Base-by-base conservation (phyloP, 345 rosid species). In the Mangifera indica region DNA sequence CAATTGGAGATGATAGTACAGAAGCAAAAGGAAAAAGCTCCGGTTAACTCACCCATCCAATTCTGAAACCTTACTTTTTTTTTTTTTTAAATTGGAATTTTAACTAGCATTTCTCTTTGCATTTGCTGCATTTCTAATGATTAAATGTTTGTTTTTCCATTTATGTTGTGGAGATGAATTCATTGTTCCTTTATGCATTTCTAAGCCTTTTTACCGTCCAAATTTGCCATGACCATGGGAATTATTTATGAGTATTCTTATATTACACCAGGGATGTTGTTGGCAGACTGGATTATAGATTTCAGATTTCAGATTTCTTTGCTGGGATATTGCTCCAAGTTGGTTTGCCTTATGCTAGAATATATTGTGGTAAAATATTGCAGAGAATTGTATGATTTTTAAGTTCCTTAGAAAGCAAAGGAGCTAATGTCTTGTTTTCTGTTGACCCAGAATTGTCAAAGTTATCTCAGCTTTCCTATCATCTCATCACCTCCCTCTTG, bases 1-100 rank as follows among this genome's bases (percentile, higher is more conserved):
- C 92, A 3, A 3, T 70, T 14, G 73, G 25, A 62, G 83, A 74
- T 57, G 81, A 73, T 46, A 75, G 26, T 37, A 48, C 45, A 2
- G 66, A 70, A 55, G 61, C 60, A 63, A 24, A 40, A 18, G 67
- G 20, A n/a, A 57, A 51, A 49, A 46, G 34, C 40, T 40, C 76
- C 17, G 22, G 60, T 24, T 77, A 62, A 63, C 53, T 55, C 37
- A 29, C 44, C 14, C 9, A 9, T 24, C 51, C 17, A 12, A 46
- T 11, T 14, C 17, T 14, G 51, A 37, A 37, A 37, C 42, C 9
- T 0, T 6, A 37, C 42, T 5, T 37, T 0, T 37, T 6, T 37
- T 37, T 7, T 37, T 37, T 6, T 29, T 29, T 29, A 1, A n/a
- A 3, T 29, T 1, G 32, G 42, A 37, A 37, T 5, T 37, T 37